These are phyloP conservation scores for Xylaria bambusicola DNA, from an alignment of 495 filamentous ascomycete genomes.

Conservation along the genomic window DNA sequence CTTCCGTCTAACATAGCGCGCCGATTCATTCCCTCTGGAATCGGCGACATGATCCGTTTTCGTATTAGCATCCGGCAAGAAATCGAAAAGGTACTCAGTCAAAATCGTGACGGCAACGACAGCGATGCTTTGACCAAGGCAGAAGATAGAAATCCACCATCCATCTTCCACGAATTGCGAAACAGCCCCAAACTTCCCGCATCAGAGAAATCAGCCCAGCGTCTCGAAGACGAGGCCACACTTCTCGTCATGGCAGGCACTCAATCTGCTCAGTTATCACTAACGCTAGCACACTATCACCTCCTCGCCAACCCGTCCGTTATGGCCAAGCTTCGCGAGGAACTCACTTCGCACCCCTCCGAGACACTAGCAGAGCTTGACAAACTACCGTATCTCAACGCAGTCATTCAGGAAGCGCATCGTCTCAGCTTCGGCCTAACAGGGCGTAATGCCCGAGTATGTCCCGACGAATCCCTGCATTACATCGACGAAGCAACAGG, in stretches of 20 bases:
- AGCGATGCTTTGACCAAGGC: not conserved
- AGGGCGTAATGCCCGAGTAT: slow-evolving; percentile 29
- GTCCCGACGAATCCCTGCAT: slow-evolving; percentile 21
- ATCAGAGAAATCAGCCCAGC: slow-evolving; percentile 8
- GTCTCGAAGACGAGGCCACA: slow-evolving; percentile 21
- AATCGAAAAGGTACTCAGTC: slow-evolving; percentile 13
- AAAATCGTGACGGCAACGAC: not conserved
- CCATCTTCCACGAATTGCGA: slow-evolving; percentile 15
- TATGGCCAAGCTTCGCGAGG: slow-evolving; percentile 35
- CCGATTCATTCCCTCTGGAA: slow-evolving; percentile 14
- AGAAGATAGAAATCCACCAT: not conserved
- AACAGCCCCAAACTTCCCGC: not conserved
- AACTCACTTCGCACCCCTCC: slow-evolving; percentile 29
- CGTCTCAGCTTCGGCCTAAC: slow-evolving; percentile 41
- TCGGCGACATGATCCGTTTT: slow-evolving; percentile 22
- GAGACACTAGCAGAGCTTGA: slow-evolving; percentile 29
- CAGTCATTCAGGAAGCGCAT: slow-evolving; percentile 39
- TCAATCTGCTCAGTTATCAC: slow-evolving; percentile 26
- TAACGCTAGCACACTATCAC: slow-evolving; percentile 17
- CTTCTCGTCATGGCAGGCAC: slow-evolving; percentile 22
- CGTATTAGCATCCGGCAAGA: slow-evolving; percentile 18
- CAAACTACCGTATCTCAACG: slow-evolving; percentile 42
- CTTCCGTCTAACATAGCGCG: slow-evolving; percentile 17
- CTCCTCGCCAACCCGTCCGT: slow-evolving; percentile 6
- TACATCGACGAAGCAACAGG: slow-evolving; percentile 5